These are phyloP conservation scores for Dimocarpus longan DNA, from an alignment of 345 rosid genomes.

Conservation along the genomic window DNA sequence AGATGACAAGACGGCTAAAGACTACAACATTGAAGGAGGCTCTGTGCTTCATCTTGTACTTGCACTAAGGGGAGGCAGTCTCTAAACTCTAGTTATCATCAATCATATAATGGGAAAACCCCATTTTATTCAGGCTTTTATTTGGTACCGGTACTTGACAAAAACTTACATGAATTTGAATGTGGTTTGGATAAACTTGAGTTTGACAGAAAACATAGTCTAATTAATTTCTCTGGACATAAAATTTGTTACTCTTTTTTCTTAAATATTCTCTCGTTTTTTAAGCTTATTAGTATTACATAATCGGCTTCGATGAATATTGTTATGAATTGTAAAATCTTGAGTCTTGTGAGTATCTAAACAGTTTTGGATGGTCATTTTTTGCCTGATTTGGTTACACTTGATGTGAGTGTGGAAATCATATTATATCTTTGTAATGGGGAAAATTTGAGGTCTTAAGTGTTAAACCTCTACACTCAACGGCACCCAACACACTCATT, in stretches of 20 bases:
- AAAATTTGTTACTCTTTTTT: not conserved
- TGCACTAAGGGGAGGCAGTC: slow-evolving; percentile 84
- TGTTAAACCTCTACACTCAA: no score
- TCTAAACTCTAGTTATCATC: not conserved
- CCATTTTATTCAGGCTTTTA: slow-evolving; percentile 4
- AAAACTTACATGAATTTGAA: slow-evolving; percentile 24
- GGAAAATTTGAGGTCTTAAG: no score
- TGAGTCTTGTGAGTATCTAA: not conserved
- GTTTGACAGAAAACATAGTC: not conserved
- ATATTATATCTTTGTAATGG: no score
- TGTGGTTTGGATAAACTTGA: slow-evolving; percentile 13
- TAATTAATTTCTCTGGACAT: slow-evolving; percentile 5
- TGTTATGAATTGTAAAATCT: not conserved
- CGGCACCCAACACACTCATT: no score
- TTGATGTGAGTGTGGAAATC: not conserved
- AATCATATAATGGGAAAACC: not conserved
- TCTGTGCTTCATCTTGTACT: slow-evolving; percentile 98
- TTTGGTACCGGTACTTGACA: not conserved
- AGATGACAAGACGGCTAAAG: slow-evolving; percentile 91
- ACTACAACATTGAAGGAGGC: slow-evolving; percentile 94
- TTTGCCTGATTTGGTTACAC: not conserved
- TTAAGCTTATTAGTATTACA: not conserved
- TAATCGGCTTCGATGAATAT: not conserved
- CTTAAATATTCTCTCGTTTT: not conserved
- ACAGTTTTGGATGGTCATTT: not conserved